Evolutionary conservation across 2,329 filamentous ascomycete species (phyloP), one percentile per base, ranked within the genome.

Genomic region (Thelonectria rubi): DNA sequence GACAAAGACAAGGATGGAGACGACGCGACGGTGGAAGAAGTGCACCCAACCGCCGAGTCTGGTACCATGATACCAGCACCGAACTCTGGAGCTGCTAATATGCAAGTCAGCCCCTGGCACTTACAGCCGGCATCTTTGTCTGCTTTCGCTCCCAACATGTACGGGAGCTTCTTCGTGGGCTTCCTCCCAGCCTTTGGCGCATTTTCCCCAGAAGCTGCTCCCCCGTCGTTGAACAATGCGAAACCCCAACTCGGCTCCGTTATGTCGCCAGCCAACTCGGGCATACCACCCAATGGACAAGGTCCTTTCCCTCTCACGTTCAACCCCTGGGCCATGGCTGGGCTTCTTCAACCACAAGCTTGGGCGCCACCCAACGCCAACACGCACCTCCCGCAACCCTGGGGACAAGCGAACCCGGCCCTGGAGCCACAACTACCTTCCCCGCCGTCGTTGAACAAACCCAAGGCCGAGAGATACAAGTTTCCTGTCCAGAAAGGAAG

Each of bases 391-490:
- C 53, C 42, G 3, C 53, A 52, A 20, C 14, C 12, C 20, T 61
- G 47, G 53, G 53, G 52, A 6, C 53, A 61, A 3, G 15, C 34
- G 2, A 47, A 39, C 42, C 3, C 21, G 7, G 43, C 47, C 17
- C 21, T 49, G 11, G 40, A 45, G 26, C 45, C 34, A 7, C 53
- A 51, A 14, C 18, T 17, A 3, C 18, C 49, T 7, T 15, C 46
- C 24, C 58, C 62, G 45, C 52, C 60, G 4, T 50, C 61, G 1
- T 53, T 59, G 21, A 63, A 63, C 26, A 55, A 55, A 45, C 62
- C 60, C 2, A 62, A 32, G 2, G 65, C 58, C 5, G 68, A 76
- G 65, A 69, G 75, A 69, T 74, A 76, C 63, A 58, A 75, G n/a
- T 70, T 73, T 63, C 71, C 76, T 20, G 65, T 69, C 18, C 65